Evolutionary conservation across 257 asterid species (phyloP).

Genomic region (Vinca minor): DNA sequence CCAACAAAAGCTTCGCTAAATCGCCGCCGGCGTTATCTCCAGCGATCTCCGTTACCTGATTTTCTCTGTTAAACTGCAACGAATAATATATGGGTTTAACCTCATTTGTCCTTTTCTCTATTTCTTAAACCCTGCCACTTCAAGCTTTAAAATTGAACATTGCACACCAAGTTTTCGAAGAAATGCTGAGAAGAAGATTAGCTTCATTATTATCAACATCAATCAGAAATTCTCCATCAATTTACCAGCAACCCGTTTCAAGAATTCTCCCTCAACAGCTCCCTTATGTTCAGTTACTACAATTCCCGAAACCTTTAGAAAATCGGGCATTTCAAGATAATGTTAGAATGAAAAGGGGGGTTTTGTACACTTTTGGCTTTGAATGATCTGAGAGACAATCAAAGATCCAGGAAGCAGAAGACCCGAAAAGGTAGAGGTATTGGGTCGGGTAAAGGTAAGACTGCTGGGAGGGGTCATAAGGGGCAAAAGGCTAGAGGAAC

Average conservation of each 20-base stretch:
- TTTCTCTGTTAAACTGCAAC: not conserved
- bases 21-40: slow-evolving; percentile 1
- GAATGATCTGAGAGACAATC: slow-evolving; percentile 81
- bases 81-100: not conserved
- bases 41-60: not conserved
- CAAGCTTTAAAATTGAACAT: not conserved
- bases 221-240: slow-evolving; percentile 18
- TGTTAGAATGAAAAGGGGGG: slow-evolving; percentile 30
- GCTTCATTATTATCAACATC: slow-evolving; percentile 37
- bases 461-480: slow-evolving; percentile 95
- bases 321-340: slow-evolving; percentile 13
- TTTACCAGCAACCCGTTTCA: slow-evolving; percentile 22
- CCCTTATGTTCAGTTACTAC: slow-evolving; percentile 17
- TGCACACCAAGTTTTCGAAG: not conserved
- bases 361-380: slow-evolving; percentile 53
- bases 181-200: slow-evolving; percentile 63
- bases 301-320: not conserved
- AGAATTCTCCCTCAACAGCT: slow-evolving; percentile 16
- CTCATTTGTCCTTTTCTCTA: not conserved
- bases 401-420: slow-evolving; percentile 70
- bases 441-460: slow-evolving; percentile 96
- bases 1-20: not conserved
- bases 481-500: slow-evolving; percentile 94
- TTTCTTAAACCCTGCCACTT: not conserved
- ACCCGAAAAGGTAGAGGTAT: slow-evolving; percentile 94